Evolutionary conservation across 2,329 filamentous ascomycete species (phyloP).

Genomic region (Trichoderma atrobrunneum): DNA sequence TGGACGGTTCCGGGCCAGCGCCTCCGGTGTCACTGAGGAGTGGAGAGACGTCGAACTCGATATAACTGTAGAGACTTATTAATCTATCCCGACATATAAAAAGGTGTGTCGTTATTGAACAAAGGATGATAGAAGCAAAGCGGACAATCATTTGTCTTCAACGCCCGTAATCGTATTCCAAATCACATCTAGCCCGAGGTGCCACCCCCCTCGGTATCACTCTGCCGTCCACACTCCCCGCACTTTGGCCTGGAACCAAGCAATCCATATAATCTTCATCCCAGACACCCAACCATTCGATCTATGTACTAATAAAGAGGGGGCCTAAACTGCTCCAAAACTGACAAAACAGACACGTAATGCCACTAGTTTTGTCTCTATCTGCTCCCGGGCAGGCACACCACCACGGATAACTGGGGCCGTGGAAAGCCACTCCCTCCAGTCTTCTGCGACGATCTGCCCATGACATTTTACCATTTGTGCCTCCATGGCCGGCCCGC

Average conservation of each 20-base stretch:
- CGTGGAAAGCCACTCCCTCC: not conserved
- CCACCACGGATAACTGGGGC: not conserved
- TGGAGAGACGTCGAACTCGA: not conserved
- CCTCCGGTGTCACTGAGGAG: not conserved
- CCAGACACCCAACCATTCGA: not conserved
- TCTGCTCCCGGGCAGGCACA: not conserved
- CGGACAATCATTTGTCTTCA: not conserved
- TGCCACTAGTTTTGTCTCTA: not conserved
- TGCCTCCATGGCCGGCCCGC: not conserved
- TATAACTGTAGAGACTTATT: not conserved
- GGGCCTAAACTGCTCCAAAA: not conserved
- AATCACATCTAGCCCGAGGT: not conserved
- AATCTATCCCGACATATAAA: not conserved
- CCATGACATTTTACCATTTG: not conserved
- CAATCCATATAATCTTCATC: not conserved
- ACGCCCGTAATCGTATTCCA: not conserved
- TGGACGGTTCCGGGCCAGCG: not conserved
- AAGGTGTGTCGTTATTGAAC: not conserved
- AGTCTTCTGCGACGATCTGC: not conserved
- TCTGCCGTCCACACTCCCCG: constrained; percentile 1
- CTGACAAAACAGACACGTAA: not conserved
- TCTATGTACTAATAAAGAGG: not conserved
- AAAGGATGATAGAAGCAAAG: not conserved
- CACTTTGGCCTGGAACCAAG: not conserved
- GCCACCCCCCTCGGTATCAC: not conserved